A percentile compares a stretch with the other conserved stretches of the same genome.
Conservation (phyloP, 768 basidiomycete genomes). For the Trametes cingulata region DNA sequence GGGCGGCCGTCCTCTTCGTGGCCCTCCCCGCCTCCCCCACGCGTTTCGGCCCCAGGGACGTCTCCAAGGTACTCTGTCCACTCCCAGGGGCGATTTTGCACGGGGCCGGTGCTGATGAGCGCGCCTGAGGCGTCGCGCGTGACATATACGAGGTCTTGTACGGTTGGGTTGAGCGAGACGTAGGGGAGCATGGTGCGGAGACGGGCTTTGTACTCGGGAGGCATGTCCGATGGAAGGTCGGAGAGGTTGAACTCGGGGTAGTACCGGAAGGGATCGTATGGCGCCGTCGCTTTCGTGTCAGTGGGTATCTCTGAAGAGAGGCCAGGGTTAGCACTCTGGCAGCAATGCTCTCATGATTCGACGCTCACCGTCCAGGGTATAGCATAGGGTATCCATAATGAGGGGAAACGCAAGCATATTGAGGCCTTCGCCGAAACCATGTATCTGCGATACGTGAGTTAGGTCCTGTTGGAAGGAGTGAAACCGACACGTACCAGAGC, state of each 20-base stretch:
- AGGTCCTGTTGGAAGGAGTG: not conserved
- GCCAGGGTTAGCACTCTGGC: not conserved
- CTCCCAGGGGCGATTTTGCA: constrained; percentile 82
- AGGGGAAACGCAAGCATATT: constrained; percentile 63
- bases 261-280: constrained; percentile 62
- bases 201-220: constrained; percentile 57
- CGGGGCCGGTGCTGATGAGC: constrained; percentile 48
- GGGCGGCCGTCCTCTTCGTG: constrained; percentile 41
- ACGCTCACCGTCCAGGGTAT: constrained; percentile 67
- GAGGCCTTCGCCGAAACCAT: constrained; percentile 52
- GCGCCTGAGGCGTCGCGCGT: constrained; percentile 57
- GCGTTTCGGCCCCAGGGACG: constrained; percentile 34
- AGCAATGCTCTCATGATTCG: not conserved
- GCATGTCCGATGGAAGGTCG: constrained; percentile 56
- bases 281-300: constrained; percentile 51
- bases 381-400: constrained; percentile 72
- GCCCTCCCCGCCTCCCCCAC: constrained; percentile 43
- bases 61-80: constrained; percentile 82
- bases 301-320: constrained; percentile 57
- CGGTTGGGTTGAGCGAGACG: constrained; percentile 49
- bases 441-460: constrained; percentile 43
- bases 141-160: constrained; percentile 59
- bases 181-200: constrained; percentile 60
- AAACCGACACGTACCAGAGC: constrained; percentile 15
- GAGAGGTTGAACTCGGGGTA: constrained; percentile 55